Evolutionary conservation across 2,329 filamentous ascomycete species (phyloP).

Genomic region (Fusarium agapanthi): DNA sequence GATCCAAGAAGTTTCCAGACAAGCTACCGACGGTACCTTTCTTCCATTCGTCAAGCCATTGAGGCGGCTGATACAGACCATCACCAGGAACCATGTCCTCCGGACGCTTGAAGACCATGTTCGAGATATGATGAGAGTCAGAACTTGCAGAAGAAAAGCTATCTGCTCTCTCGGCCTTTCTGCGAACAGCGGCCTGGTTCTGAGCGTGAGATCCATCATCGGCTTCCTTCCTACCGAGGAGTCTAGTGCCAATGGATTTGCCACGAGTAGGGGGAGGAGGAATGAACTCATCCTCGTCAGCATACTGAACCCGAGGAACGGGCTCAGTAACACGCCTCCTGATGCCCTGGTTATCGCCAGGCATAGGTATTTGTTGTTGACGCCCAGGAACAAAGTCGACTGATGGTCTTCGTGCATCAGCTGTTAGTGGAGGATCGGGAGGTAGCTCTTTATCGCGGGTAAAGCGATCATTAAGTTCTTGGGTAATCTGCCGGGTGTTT

Average conservation of each 20-base stretch:
- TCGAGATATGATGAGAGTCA: constrained; percentile 52
- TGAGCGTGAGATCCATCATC: constrained; percentile 13
- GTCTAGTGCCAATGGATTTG: constrained; percentile 29
- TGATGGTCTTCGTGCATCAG: constrained; percentile 20
- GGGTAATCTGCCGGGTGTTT: constrained; percentile 21
- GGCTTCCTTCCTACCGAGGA: constrained; percentile 13
- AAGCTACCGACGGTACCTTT: constrained; percentile 71
- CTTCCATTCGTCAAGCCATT: constrained; percentile 77
- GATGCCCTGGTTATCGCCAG: constrained; percentile 36
- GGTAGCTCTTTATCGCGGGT: constrained; percentile 49
- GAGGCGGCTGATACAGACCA: constrained; percentile 66
- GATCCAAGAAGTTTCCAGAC: constrained; percentile 66
- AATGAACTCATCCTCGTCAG: constrained; percentile 42
- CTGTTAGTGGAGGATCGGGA: constrained; percentile 42
- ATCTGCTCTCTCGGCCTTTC: constrained; percentile 43
- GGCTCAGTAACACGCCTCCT: constrained; percentile 46
- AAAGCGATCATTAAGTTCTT: constrained; percentile 36
- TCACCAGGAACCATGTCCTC: constrained; percentile 58
- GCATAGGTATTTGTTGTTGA: constrained; percentile 22
- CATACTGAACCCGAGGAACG: constrained; percentile 38
- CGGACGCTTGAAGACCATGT: constrained; percentile 53
- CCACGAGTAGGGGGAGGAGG: constrained; percentile 35
- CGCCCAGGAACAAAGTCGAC: constrained; percentile 18
- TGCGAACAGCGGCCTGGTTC: constrained; percentile 27
- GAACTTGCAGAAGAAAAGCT: constrained; percentile 44